Evolutionary conservation across 768 basidiomycete genomes (phyloP).

Genomic region (Mycena epipterygia): DNA sequence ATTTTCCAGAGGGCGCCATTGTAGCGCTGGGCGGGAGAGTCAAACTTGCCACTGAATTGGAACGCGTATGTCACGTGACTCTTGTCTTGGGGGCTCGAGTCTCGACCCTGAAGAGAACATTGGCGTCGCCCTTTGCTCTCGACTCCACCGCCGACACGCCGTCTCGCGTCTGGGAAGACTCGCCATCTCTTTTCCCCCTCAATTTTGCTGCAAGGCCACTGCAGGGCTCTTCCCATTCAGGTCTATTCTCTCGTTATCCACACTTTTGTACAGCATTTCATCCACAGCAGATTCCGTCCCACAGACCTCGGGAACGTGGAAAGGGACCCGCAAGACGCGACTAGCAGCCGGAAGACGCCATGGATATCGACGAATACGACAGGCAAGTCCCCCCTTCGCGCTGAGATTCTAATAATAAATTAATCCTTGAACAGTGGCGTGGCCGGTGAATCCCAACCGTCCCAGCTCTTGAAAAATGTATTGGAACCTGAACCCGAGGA

Average conservation of each 20-base stretch:
- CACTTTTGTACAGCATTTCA: not conserved
- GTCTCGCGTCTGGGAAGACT: not conserved
- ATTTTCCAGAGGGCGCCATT: constrained; percentile 26
- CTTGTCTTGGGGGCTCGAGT: no score
- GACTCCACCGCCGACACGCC: not conserved
- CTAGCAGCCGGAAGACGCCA: not conserved
- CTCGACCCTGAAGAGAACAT: not conserved
- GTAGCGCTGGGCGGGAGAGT: not conserved
- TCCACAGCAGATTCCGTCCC: not conserved
- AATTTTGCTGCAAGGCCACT: not conserved
- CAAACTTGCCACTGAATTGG: no score
- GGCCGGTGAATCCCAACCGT: constrained; percentile 65
- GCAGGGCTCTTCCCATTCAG: not conserved
- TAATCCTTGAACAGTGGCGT: constrained; percentile 52
- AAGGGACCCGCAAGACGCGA: constrained; percentile 15
- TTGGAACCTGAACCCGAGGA: constrained; percentile 46
- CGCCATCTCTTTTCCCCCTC: not conserved
- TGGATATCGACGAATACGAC: constrained; percentile 24
- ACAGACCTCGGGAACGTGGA: not conserved
- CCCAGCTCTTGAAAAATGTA: constrained; percentile 64
- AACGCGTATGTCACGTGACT: no score
- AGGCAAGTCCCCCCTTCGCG: constrained; percentile 18
- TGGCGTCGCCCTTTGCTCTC: not conserved
- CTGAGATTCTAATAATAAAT: constrained; percentile 12
- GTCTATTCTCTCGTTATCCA: not conserved